Base-by-base conservation (phyloP, 352 stramenopile genomes). In the Phytophthora megakarya region DNA sequence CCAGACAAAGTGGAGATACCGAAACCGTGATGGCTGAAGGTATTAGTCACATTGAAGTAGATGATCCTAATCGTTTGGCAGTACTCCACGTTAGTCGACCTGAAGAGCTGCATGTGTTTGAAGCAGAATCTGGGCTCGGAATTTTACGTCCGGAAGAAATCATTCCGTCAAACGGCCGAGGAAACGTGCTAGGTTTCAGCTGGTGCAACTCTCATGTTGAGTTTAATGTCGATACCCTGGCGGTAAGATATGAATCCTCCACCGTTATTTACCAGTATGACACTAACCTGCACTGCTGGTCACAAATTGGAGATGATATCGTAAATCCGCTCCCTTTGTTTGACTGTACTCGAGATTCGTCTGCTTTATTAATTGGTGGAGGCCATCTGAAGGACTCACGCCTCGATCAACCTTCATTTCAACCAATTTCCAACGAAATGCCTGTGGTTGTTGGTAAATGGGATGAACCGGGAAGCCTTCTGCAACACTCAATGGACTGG, bases 231-330 rank as follows among this genome's bases (percentile, higher is more conserved):
- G 86, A 95, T 25, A 72, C 84, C 12, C 70, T 95, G 3, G 84
- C 81, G 5, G 81, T 95, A 26, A 75, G 88, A 47, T 95, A 91
- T 49, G 65, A 78, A 19, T 84, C 76, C 0, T 71, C 67, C 11
- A 82, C 87, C 11, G 83, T 92, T 26, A 84, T 95, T 47, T 93
- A 93, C 56, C 81, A 91, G 64, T 93, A 93, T 52, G 82, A 90
- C 48, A 87, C 81, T 58, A 78, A 73, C 26, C 22, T 54, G 9
- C 80, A 89, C 56, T 55, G 61, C 11, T 95, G 82, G 82, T 43
- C 62, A 3, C 76, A 89, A 45, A 70, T 93, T 15, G 82, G 83
- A 10, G 76, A 88, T 49, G 82, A 86, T 19, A 81, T 92, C 19
- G 45, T 72, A 21, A 91, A 68, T 2, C 58, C 67, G 6, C 63